phyloP scores from a whole-genome alignment of 768 basidiomycete species.

The Pleurotus ostreatus region DNA sequence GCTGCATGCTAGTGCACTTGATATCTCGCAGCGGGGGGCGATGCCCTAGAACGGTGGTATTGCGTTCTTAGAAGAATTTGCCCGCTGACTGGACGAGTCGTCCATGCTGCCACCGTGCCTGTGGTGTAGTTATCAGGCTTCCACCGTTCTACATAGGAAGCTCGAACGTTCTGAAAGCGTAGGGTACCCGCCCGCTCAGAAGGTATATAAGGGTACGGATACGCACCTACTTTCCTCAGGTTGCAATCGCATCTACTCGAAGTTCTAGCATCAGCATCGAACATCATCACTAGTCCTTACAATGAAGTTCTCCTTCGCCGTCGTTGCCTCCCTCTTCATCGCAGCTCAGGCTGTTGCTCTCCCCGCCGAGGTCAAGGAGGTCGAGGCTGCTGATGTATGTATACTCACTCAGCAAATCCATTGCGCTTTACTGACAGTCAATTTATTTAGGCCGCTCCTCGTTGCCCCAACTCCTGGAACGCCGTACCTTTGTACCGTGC shows the following conservation, averaged over 20 bases:
- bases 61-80: background rate
- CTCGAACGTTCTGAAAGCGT: background rate
- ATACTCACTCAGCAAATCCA: background rate
- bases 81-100: background rate
- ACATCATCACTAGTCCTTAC: background rate
- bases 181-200: background rate
- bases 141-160: background rate
- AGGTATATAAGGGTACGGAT: background rate
- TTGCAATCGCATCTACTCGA: conserved; percentile 9
- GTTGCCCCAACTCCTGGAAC: background rate
- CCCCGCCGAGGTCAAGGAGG: conserved; percentile 3
- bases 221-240: background rate
- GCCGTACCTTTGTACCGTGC: conserved; percentile 10
- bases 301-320: conserved; percentile 8
- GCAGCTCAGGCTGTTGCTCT: conserved; percentile 4
- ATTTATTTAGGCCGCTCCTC: background rate
- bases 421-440: background rate
- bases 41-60: background rate
- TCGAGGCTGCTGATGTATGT: conserved; percentile 3
- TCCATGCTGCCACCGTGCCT: conserved; percentile 3
- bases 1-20: background rate
- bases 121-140: background rate
- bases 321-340: conserved; percentile 7
- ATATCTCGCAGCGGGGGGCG: background rate
- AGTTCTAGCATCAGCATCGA: background rate